Percentiles rank a stretch among this genome's conserved stretches.
phyloP scores from a whole-genome alignment of 2,329 filamentous ascomycete genomes.

The Pezicula rhizophila region DNA sequence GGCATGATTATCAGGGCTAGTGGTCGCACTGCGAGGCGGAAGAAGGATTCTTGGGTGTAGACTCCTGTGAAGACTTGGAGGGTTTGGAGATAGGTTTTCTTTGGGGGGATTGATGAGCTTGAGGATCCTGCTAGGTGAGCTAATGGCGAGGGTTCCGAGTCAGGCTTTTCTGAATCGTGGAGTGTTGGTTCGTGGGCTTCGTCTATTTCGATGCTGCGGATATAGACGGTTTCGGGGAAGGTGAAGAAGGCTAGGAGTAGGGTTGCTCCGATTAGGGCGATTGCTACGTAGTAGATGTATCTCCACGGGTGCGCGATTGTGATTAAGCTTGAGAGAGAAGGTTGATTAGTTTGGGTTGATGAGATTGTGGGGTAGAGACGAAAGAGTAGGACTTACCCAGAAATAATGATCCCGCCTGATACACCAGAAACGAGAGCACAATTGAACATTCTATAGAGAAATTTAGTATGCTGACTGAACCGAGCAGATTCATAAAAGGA shows the following conservation, averaged over 20 bases:
- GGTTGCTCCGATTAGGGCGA: conserved; percentile 42
- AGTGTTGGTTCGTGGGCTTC: conserved; percentile 19
- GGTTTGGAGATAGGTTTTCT: conserved; percentile 10
- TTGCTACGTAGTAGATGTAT: conserved; percentile 44
- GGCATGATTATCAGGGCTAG: conserved; percentile 32
- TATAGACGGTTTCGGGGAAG: conserved; percentile 49
- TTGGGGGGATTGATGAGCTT: conserved; percentile 5
- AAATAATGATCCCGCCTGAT: conserved; percentile 44
- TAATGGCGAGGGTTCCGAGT: background rate
- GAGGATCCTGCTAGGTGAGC: background rate
- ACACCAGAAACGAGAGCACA: conserved; percentile 36
- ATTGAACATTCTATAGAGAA: conserved; percentile 10
- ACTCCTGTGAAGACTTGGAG: conserved; percentile 11
- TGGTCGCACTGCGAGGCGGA: conserved; percentile 32
- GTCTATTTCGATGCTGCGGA: conserved; percentile 21
- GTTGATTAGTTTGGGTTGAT: too few species aligned
- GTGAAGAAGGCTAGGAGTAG: conserved; percentile 44
- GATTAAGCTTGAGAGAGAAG: conserved; percentile 37
- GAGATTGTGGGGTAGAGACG: too few species aligned
- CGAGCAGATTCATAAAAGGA: background rate
- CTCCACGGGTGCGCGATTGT: conserved; percentile 43
- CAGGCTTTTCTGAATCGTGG: background rate
- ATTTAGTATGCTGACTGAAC: background rate
- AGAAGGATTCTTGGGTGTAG: conserved; percentile 28
- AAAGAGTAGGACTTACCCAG: conserved; percentile 39